Evolutionary conservation across 1,284 basidiomycete species (phyloP).

Genomic region (Termitomyces sp.): DNA sequence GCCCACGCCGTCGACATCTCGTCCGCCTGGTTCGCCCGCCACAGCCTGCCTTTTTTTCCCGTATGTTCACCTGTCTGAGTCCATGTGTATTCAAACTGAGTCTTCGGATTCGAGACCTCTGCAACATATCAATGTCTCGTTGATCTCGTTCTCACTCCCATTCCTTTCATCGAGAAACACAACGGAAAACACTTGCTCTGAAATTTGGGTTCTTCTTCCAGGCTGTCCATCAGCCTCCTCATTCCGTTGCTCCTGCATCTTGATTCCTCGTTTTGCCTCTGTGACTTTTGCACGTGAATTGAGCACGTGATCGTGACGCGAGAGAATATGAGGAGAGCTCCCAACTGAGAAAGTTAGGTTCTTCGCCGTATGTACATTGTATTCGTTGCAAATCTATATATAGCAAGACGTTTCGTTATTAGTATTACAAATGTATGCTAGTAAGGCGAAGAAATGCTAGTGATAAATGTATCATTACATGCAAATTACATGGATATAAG

Average conservation of each 20-base stretch:
- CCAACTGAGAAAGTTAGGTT: no score
- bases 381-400: neutral
- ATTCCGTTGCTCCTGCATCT: constrained; percentile 11
- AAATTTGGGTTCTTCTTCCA: constrained; percentile 1
- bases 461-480: no score
- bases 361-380: no score
- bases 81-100: constrained; percentile 14
- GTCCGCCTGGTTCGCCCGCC: constrained; percentile 4
- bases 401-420: neutral
- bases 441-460: neutral
- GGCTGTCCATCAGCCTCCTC: constrained; percentile 12
- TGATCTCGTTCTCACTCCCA: neutral
- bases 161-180: constrained; percentile 4
- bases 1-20: neutral
- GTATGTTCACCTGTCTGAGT: constrained; percentile 10
- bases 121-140: constrained; percentile 6
- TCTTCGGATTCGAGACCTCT: constrained; percentile 12
- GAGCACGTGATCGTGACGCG: constrained; percentile 25
- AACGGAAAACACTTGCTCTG: neutral
- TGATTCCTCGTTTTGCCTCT: constrained; percentile 15
- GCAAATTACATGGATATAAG: no score
- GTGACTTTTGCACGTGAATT: constrained; percentile 19
- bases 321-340: neutral
- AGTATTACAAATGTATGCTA: neutral
- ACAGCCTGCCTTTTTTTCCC: constrained; percentile 13